Evolutionary conservation across 768 basidiomycete genomes (phyloP).

Genomic region (Lyophyllum decastes): DNA sequence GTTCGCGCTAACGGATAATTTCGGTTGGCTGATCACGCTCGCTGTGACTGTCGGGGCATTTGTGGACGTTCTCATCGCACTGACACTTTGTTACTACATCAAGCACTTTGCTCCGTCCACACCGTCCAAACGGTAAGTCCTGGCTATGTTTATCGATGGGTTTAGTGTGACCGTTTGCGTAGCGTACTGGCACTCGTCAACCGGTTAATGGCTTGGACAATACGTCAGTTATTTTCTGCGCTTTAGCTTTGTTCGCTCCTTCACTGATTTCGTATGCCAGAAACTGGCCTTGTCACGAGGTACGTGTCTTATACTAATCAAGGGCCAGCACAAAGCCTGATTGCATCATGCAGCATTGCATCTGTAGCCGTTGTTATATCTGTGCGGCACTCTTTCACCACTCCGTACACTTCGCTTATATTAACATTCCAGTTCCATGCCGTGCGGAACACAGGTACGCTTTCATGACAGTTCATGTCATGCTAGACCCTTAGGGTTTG

Average conservation of each 20-base stretch:
- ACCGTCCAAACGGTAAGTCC: constrained; percentile 10
- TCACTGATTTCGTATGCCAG: not conserved
- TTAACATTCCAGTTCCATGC: constrained; percentile 21
- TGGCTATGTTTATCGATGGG: not conserved
- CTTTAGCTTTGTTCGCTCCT: too few species aligned
- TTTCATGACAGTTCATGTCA: too few species aligned
- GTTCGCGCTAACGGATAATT: constrained; percentile 17
- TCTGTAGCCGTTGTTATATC: constrained; percentile 23
- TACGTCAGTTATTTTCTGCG: constrained; percentile 19
- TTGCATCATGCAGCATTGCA: too few species aligned
- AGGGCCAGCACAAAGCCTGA: not conserved
- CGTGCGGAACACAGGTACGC: constrained; percentile 18
- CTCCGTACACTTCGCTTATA: too few species aligned
- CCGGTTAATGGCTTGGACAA: constrained; percentile 22
- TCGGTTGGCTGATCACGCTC: constrained; percentile 26
- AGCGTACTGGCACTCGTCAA: constrained; percentile 22
- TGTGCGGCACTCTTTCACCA: too few species aligned
- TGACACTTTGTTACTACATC: constrained; percentile 22
- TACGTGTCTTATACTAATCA: too few species aligned
- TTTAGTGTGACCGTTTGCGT: not conserved
- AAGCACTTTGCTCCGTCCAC: constrained; percentile 4
- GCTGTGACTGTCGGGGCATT: constrained; percentile 20
- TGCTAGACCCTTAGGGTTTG: too few species aligned
- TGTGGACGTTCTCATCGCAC: constrained; percentile 25
- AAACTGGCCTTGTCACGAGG: constrained; percentile 26